A percentile compares a stretch with the other conserved stretches of the same genome.
phyloP scores from a whole-genome alignment of 371 early-diverging fungal genomes.

The Mortierella sp. region DNA sequence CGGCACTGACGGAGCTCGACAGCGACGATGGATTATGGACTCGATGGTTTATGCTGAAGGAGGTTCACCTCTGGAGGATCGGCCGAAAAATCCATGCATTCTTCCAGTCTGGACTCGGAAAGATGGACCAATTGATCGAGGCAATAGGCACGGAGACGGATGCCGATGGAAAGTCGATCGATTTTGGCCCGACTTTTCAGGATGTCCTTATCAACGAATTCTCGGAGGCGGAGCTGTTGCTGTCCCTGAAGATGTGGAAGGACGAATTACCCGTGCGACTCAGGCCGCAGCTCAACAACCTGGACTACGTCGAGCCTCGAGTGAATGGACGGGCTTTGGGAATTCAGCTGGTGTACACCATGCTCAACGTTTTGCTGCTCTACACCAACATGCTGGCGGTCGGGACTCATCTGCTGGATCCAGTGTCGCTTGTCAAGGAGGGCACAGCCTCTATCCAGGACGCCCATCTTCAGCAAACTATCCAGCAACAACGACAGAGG shows the following conservation, averaged over 20 bases:
- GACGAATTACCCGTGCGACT: slow-evolving; percentile 35
- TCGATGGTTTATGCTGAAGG: slow-evolving; percentile 52
- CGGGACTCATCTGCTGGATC: slow-evolving; percentile 32
- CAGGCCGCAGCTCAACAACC: slow-evolving; percentile 20
- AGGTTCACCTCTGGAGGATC: slow-evolving; percentile 46
- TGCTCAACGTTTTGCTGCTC: slow-evolving; percentile 35
- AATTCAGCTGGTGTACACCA: slow-evolving; percentile 33
- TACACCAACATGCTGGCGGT: slow-evolving; percentile 45
- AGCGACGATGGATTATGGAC: slow-evolving; percentile 51
- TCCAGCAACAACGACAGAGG: slow-evolving; percentile 22
- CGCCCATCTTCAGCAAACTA: background rate
- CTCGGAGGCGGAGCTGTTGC: slow-evolving; percentile 42
- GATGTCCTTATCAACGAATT: slow-evolving; percentile 30
- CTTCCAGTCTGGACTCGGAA: slow-evolving; percentile 38
- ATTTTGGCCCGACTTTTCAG: background rate
- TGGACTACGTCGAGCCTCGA: slow-evolving; percentile 37
- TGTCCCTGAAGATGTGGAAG: slow-evolving; percentile 45
- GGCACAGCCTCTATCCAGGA: slow-evolving; percentile 3
- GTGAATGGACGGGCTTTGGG: slow-evolving; percentile 53
- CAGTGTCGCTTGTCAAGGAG: slow-evolving; percentile 1
- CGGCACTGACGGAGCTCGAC: slow-evolving; percentile 42
- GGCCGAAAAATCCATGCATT: slow-evolving; percentile 48
- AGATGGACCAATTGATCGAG: slow-evolving; percentile 38
- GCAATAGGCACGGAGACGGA: background rate
- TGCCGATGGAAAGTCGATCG: background rate